phyloP scores from a whole-genome alignment of 257 asterid species.

The Asclepias syriaca region DNA sequence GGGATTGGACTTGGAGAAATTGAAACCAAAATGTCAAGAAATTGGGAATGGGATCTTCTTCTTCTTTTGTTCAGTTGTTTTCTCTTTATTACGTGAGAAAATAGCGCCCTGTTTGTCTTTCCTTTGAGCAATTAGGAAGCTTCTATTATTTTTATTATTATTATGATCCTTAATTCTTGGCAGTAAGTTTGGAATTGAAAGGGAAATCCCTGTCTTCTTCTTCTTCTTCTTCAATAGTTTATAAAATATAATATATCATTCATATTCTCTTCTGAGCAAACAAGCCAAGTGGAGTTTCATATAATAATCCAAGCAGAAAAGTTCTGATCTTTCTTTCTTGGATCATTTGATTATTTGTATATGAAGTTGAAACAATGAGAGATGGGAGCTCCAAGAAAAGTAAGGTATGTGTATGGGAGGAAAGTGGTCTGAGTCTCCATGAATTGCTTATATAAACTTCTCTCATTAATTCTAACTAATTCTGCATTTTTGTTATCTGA shows the following conservation, averaged over 20 bases:
- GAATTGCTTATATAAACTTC: neutral
- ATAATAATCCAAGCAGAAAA: conserved; percentile 6
- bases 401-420: conserved; percentile 54
- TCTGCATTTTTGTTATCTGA: conserved; percentile 25
- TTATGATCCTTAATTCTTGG: conserved; percentile 12
- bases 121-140: conserved; percentile 3
- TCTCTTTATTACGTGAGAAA: conserved; percentile 28
- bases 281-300: conserved; percentile 8
- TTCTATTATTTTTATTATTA: conserved; percentile 10
- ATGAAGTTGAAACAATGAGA: conserved; percentile 82
- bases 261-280: conserved; percentile 2
- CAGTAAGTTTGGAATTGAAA: conserved; percentile 6
- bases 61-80: conserved; percentile 22
- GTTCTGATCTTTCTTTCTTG: conserved; percentile 24
- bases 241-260: neutral
- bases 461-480: conserved; percentile 16
- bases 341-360: conserved; percentile 16
- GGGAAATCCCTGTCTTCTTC: conserved; percentile 16
- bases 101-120: conserved; percentile 7
- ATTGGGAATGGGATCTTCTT: conserved; percentile 27
- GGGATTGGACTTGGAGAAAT: conserved; percentile 14
- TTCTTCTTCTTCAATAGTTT: conserved; percentile 14
- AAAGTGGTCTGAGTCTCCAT: neutral
- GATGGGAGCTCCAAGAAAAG: conserved; percentile 74
- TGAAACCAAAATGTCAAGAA: conserved; percentile 30